Conservation (phyloP, 129 eudicot species). For the Calendula officinalis region DNA sequence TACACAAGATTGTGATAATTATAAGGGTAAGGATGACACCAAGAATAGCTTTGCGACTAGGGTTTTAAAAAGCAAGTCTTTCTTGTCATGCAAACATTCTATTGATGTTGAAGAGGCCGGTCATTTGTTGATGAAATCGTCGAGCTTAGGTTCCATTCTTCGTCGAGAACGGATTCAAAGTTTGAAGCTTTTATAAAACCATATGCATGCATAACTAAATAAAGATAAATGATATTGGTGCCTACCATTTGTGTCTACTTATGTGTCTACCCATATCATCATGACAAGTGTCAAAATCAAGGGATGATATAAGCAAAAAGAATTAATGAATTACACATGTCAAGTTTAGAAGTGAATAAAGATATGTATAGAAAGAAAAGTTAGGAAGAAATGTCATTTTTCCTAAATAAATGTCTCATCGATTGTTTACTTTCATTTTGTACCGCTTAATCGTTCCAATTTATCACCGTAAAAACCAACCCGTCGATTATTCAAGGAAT, state of each 20-base stretch:
- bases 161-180: slow-evolving; percentile 4
- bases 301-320: no score
- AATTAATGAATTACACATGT: no score
- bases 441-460: not conserved
- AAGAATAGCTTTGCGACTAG: slow-evolving; percentile 11
- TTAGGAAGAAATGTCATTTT: no score
- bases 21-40: slow-evolving; percentile 14
- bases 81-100: slow-evolving; percentile 32
- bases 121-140: slow-evolving; percentile 16
- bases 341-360: no score
- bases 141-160: slow-evolving; percentile 8
- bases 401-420: not conserved
- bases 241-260: no score
- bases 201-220: not conserved
- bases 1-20: slow-evolving; percentile 21
- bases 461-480: not conserved
- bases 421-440: not conserved
- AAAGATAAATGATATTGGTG: no score
- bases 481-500: not conserved
- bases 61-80: slow-evolving; percentile 15
- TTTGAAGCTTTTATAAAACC: not conserved
- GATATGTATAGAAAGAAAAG: no score
- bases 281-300: no score
- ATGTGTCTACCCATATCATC: no score
- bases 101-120: slow-evolving; percentile 20